Percentiles rank a stretch among this genome's conserved stretches.
These are phyloP conservation scores for Nemania serpens DNA, from an alignment of 2,329 filamentous ascomycete species.

Conservation along the genomic window DNA sequence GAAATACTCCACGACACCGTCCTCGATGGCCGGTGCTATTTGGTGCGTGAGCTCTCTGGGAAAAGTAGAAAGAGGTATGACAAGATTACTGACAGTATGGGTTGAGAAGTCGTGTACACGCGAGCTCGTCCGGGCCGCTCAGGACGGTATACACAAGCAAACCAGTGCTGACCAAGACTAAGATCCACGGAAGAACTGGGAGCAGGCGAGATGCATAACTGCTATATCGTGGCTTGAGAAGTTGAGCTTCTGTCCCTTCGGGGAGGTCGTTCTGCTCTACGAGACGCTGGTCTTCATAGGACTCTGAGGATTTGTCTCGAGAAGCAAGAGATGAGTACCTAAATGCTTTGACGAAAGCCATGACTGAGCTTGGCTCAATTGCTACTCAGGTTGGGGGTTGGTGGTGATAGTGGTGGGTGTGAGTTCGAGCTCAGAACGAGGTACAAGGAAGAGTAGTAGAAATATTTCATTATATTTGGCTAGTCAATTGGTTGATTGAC, in stretches of 20 bases:
- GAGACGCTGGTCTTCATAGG: not conserved
- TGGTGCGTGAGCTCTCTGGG: not conserved
- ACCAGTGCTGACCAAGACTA: not conserved
- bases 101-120: constrained; percentile 4
- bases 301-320: not conserved
- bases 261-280: not conserved
- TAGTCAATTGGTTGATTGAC: not conserved
- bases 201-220: not conserved
- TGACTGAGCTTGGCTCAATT: not conserved
- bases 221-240: not conserved
- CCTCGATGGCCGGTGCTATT: constrained; percentile 13
- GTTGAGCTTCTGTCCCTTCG: not conserved
- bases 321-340: not conserved
- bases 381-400: not conserved
- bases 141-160: not conserved
- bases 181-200: not conserved
- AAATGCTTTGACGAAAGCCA: not conserved
- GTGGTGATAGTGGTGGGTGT: not conserved
- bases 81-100: constrained; percentile 5
- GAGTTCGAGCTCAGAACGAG: not conserved
- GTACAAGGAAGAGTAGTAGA: not conserved
- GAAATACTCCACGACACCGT: constrained; percentile 11
- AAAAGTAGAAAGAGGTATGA: not conserved
- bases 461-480: not conserved
- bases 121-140: constrained; percentile 1